Base-by-base conservation (phyloP, 2,329 filamentous ascomycete species). In the Nothophoma quercina region DNA sequence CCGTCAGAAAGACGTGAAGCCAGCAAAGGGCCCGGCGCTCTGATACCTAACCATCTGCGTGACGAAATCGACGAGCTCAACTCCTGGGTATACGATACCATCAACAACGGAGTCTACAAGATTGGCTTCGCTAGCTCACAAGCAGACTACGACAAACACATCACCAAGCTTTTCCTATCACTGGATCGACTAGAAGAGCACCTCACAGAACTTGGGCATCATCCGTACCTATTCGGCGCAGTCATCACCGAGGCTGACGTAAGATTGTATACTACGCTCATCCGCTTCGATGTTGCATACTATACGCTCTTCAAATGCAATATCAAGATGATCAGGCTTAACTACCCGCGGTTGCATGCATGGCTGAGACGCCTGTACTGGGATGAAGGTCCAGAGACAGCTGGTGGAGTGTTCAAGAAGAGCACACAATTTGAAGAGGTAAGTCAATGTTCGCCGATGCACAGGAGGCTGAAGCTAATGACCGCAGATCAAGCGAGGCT, bases 361-460 rank as follows among this genome's bases (percentile, higher is more conserved):
- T 96, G 92, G 91, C 76, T 96, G 77, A 83, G 90, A 52, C 82
- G 86, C 63, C 78, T 96, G 58, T 97, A 96, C 78, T 97, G 93
- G 93, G 87, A 87, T 12, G 66, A 68, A 15, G 62, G 64, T 1
- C 56, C 63, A 12, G 61, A 67, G 46, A 70, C 64, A 1, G 46
- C 47, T 9, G 62, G 65, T 26, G 70, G 67, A 4, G 65, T 56
- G 1, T 74, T 73, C 46, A 67, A 60, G 43, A 56, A 52, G 13
- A 71, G 65, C 9, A 72, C 69, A 1, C 42, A 59, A 13, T 69
- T 74, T 13, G 65, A 68, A 13, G 47, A 49, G 7, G 65, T 69
- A 58, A 18, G 38, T 41, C n/a, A 0, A 22, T 18, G 13, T 4
- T 7, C 8, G 9, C 19, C 7, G 4, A 19, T 22, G 7, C 8